Base-by-base conservation (phyloP, 805 yeast genomes). In the Danielia reshetovae region DNA sequence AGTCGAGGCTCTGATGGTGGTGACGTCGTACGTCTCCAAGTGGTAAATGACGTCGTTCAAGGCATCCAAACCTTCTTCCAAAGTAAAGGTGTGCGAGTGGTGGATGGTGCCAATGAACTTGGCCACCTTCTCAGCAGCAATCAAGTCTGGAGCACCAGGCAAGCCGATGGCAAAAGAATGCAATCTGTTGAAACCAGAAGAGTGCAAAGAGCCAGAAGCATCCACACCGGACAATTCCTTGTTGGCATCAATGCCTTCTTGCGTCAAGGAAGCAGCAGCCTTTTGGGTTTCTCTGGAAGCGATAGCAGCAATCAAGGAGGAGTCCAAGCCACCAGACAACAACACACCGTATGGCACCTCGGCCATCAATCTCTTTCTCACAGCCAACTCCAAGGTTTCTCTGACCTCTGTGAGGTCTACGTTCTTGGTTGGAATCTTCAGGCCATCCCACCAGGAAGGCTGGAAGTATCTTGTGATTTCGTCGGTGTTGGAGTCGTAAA, bases 281-380 rank as follows among this genome's bases (percentile, higher is more conserved):
- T 78, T 80, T 43, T 77, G 77, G 40, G 97, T 86, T 70, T 93
- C 99, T 61, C 97, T 77, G 21, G 97, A 93, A 34, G 97, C 98
- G 57, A 93, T 93, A 29, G 98, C 65, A 13, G 98, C 98, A 60
- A 93, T 93, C 64, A 93, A 74, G 15, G 96, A 87, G 30, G 97
- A 88, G 63, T 93, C 99, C 56, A 93, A 77, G 48, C 99, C 99
- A 60, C 99, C 99, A 15, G 96, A 87, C 49, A 93, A 73, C 51
- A 93, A 72, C 30, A 93, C 99, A 70, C 99, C 99, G 64, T 86
- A 93, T 37, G 99, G 97, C 43, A 93, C 99, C 72, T 93, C 99
- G 37, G 97, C 93, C 99, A 93, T 93, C 55, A 93, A 77, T 75
- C 98, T 84, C 85, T 93, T 93, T 74, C 98, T 84, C 36, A 93